Evolutionary conservation across 257 asterid species (phyloP), one percentile per base, ranked within the genome.

Genomic region (Mentha longifolia): DNA sequence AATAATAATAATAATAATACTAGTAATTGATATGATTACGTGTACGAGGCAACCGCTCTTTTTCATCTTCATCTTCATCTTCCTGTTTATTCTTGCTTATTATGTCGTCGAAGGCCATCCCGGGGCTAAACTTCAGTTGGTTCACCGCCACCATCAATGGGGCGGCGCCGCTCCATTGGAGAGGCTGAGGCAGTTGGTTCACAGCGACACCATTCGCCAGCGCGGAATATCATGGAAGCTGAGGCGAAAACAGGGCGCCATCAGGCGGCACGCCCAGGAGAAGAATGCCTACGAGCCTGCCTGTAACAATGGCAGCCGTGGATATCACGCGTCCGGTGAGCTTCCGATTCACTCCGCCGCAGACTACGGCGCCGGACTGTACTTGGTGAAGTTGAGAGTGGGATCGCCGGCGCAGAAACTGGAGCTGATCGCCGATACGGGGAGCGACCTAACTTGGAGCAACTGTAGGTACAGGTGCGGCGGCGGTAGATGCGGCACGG

Each of bases 381-480:
- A 85, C 47, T 70, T 85, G 37, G 91, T 83, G 76, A 72, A 68
- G 42, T 10, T 83, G 28, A 67, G 77, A 20, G 76, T 80, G 28
- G 94, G 94, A 9, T 74, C 87, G 35, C 89, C 87, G 6, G 61
- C 84, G 31, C 87, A 82, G 73, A 78, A 51, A 17, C 33, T 78
- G 31, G 45, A 51, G 71, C 79, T 85, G 72, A 77, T 87, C 60
- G 86, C 83, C 5, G 94, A 87, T 33, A 87, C 94, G 0, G 94
- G 89, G 33, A 87, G 94, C 19, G 94, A 87, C 17, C 68, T 87
- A 22, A 87, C 89, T 22, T 87, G 94, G 94, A 77, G 42, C 68
- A 85, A 76, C 15, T 87, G 94, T 46, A 25, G 31, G 28, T 76
- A 79, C 68, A 61, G 74, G 15, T 84, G 74, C 1, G 60, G 79